Percentiles rank a stretch among this genome's conserved stretches.
Evolutionary conservation across 257 asterid genomes (phyloP).

Genomic region (Solanum chmielewskii): DNA sequence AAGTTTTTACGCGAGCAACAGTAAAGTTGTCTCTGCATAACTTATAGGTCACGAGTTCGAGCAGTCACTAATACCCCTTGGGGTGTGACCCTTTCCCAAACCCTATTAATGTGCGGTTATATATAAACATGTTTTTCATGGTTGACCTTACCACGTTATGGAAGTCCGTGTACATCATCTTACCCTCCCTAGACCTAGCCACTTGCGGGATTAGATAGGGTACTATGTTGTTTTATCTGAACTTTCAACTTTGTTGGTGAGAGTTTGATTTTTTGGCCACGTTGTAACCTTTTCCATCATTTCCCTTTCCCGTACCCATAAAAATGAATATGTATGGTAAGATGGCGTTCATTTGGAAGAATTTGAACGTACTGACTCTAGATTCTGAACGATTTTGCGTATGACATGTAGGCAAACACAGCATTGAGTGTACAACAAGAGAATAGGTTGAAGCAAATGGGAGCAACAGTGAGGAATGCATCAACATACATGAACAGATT

Average conservation of each 20-base stretch:
- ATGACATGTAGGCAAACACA: slow-evolving; percentile 37
- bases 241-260: not conserved
- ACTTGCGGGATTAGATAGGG: not conserved
- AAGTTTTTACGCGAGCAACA: not conserved
- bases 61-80: not conserved
- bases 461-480: slow-evolving; percentile 70
- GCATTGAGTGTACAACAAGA: slow-evolving; percentile 59
- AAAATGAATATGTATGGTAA: not conserved
- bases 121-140: not conserved
- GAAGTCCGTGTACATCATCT: not conserved
- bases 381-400: not conserved
- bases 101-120: not conserved
- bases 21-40: not conserved
- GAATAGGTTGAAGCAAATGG: slow-evolving; percentile 64
- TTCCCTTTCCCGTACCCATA: not conserved
- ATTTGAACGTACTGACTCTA: not conserved
- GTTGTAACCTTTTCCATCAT: not conserved
- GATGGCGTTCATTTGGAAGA: not conserved
- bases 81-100: not conserved
- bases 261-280: not conserved
- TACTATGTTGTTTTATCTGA: too few relatives aligned
- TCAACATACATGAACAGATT: slow-evolving; percentile 30
- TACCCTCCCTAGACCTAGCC: not conserved
- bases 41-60: not conserved
- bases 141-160: not conserved